A percentile compares a stretch with the other conserved stretches of the same genome.
phyloP scores from a whole-genome alignment of 257 asterid genomes.

The Plantago ovata region DNA sequence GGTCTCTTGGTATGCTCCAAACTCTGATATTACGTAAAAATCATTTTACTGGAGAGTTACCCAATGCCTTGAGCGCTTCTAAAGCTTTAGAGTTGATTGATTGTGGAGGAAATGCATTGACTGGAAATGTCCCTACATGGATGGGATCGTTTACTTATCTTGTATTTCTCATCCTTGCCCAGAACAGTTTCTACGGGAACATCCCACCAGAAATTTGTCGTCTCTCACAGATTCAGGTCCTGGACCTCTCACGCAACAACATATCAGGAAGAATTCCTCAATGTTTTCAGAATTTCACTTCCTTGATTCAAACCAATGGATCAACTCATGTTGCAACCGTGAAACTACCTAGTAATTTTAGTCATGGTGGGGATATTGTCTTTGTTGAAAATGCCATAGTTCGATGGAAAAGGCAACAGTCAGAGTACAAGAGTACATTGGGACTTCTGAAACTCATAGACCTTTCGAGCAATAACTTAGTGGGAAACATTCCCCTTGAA shows the following conservation, averaged over 20 bases:
- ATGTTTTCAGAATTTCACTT: neutral
- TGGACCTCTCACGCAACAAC: neutral
- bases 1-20: neutral
- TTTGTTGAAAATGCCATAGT: constrained; percentile 16
- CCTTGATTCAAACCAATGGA: neutral
- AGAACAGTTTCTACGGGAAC: neutral
- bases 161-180: neutral
- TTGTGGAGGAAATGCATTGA: neutral
- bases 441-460: no score
- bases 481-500: constrained; percentile 1
- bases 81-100: neutral
- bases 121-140: neutral
- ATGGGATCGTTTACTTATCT: neutral
- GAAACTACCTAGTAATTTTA: no score
- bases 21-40: neutral
- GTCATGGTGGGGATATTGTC: no score
- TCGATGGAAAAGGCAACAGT: constrained; percentile 18
- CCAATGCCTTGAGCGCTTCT: neutral
- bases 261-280: constrained; percentile 1
- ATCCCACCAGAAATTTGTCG: neutral
- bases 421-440: no score
- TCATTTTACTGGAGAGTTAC: neutral
- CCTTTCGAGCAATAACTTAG: no score
- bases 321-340: no score
- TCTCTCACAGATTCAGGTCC: neutral